A percentile compares a stretch with the other conserved stretches of the same genome.
Conservation (phyloP, 352 stramenopile species). For the Thraustochytrium striatum region DNA sequence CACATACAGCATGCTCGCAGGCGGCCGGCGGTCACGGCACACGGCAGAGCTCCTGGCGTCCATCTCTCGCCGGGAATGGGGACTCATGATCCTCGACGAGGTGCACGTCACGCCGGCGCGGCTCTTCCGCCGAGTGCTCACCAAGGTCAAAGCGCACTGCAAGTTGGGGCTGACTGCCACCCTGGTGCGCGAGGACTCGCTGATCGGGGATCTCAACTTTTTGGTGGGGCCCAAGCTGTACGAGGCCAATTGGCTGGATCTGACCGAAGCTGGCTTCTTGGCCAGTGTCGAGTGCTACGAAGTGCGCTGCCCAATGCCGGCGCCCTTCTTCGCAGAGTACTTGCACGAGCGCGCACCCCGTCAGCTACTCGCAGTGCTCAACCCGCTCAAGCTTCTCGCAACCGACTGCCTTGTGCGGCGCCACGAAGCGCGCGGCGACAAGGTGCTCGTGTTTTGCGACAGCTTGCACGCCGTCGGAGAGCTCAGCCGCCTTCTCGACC, state of each 20-base stretch:
- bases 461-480: constrained; percentile 90
- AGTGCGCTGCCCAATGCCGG: constrained; percentile 97
- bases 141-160: constrained; percentile 69
- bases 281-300: constrained; percentile 96
- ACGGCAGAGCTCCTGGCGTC: constrained; percentile 90
- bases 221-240: constrained; percentile 96
- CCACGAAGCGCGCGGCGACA: constrained; percentile 67
- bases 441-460: constrained; percentile 98
- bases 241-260: constrained; percentile 99
- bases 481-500: constrained; percentile 65
- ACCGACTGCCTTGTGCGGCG: constrained; percentile 34
- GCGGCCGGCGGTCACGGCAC: constrained; percentile 75
- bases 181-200: constrained; percentile 97
- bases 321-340: constrained; percentile 93
- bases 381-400: constrained; percentile 90
- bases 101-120: constrained; percentile 97
- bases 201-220: constrained; percentile 97
- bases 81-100: constrained; percentile 92
- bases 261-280: constrained; percentile 86
- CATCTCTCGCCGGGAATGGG: constrained; percentile 94
- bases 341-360: constrained; percentile 60
- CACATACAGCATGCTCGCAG: constrained; percentile 96
- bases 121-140: constrained; percentile 84
- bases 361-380: constrained; percentile 95
- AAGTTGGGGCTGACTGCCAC: constrained; percentile 97